Percentiles rank a stretch among this genome's conserved stretches.
Evolutionary conservation across 1,284 basidiomycete species (phyloP).

Genomic region (Lignosus rhinocerotis): DNA sequence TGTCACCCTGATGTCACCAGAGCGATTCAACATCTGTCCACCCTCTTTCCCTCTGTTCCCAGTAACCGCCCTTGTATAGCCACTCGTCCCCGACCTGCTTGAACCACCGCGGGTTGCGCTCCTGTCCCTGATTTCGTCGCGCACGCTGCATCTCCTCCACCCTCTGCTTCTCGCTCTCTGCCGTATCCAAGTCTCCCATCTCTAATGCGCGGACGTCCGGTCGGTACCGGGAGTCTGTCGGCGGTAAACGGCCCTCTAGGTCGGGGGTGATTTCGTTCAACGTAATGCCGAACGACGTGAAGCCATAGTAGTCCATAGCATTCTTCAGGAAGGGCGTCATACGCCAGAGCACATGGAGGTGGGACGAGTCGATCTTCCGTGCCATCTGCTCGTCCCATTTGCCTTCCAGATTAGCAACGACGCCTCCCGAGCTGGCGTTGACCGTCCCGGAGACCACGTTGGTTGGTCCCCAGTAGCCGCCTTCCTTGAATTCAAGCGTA

Average conservation of each 20-base stretch:
- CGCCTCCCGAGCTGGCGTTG: slow-evolving; percentile 52
- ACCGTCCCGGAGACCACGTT: slow-evolving; percentile 74
- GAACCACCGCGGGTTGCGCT: slow-evolving; percentile 72
- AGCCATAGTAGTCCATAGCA: slow-evolving; percentile 77
- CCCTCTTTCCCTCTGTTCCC: slow-evolving; percentile 67
- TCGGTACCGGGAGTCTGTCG: slow-evolving; percentile 84
- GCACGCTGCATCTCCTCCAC: slow-evolving; percentile 78
- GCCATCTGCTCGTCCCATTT: slow-evolving; percentile 83
- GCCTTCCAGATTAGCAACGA: slow-evolving; percentile 66
- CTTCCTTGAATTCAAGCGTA: slow-evolving; percentile 81
- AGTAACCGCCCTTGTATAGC: slow-evolving; percentile 79
- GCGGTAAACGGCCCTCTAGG: slow-evolving; percentile 67
- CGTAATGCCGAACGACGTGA: slow-evolving; percentile 77
- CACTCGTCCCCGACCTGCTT: slow-evolving; percentile 70
- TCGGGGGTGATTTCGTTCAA: slow-evolving; percentile 82
- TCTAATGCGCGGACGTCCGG: slow-evolving; percentile 89
- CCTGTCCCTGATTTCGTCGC: slow-evolving; percentile 56
- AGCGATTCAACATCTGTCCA: slow-evolving; percentile 63
- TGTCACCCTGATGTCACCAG: slow-evolving; percentile 67
- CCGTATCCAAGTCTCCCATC: slow-evolving; percentile 74
- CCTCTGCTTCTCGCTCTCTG: slow-evolving; percentile 74
- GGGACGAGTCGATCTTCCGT: slow-evolving; percentile 64
- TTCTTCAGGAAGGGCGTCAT: slow-evolving; percentile 74
- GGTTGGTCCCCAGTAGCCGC: slow-evolving; percentile 77
- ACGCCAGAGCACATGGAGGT: slow-evolving; percentile 78